Base-by-base conservation (phyloP, 2,329 filamentous ascomycete species). In the Clonostachys solani region DNA sequence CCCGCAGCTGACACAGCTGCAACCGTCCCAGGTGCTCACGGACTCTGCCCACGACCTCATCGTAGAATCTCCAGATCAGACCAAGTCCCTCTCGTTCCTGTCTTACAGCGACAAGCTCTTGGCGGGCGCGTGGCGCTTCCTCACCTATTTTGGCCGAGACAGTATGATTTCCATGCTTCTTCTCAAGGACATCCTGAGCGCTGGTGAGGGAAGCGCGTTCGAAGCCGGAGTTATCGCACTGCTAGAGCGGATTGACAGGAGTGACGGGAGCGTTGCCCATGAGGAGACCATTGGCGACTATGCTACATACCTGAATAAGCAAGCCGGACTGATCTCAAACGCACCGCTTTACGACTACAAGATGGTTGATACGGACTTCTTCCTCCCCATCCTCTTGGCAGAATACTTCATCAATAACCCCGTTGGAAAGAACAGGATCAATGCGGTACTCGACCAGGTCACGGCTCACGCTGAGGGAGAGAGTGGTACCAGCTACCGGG, bases 221-320 rank as follows among this genome's bases (percentile, higher is more conserved):
- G 83, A 86, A 57, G 80, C 82, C 4, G 80, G 83, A 3, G 78
- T 86, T 17, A 69, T 71, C 0, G 76, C 79, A 2, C 80, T 83
- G 0, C 58, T 85, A 6, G 83, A 86, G 54, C 72, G 83, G 12
- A 69, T 86, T 43, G 79, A 85, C 51, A 66, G 68, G 4, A 77
- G 69, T 0, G 80, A 84, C 54, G 82, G 83, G 0, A 80, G 71
- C 15, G 79, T 78, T 2, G 83, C 78, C 43, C 83, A 86, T 51
- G 81, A 86, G 57, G 83, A 86, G 56, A 81, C 78, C 0, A 79
- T 86, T 52, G 81, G 74, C 5, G 83, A 86, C 55, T 86, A 85
- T 55, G 79, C 81, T 0, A 84, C 81, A 0, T 84, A 70, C 54
- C 61, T 81, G 2, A 82, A 85, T 50, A 47, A 71, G 10, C 70